Evolutionary conservation across 1,284 basidiomycete species (phyloP), one percentile per base, ranked within the genome.

Genomic region (Melampsora americana): DNA sequence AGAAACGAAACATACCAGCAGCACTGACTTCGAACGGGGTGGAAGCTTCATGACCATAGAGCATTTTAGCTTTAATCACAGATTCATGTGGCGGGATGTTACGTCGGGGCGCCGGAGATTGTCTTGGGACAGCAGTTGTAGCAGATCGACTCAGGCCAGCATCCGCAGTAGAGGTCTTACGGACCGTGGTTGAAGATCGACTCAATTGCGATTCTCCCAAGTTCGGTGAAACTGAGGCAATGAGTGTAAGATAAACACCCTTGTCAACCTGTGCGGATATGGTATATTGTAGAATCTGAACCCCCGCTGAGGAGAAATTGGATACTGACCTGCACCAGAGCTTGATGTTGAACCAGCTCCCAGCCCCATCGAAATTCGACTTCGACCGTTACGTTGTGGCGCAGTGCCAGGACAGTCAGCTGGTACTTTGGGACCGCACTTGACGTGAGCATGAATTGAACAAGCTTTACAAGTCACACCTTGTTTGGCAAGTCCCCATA

Each of bases 401-500:
- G 60, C 59, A 14, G 32, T 48, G 28, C 60, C 69, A 14, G 69
- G 14, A 53, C 69, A 71, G 32, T 71, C 61, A 30, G 69, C 59
- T 76, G 82, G 74, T 73, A 90, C 91, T 87, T 92, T 93, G 62
- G 92, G 82, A 80, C 92, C 92, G 81, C 92, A 93, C 82, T 90
- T 92, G 62, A 87, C 85, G 81, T 92, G 92, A 20, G 92, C 90
- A n/a, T 89, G 89, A 75, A 92, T 83, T 0, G 88, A 87, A 81
- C 92, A 93, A n/a, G 85, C 83, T 81, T 87, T 89, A 83, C 92
- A 92, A 7, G 88, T 90, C 83, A 92, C 90, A 35, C 92, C 91
- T 80, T 91, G 90, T 82, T 91, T 92, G 81, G 88, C 90, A 48
- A 92, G 83, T 28, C 91, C 92, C 91, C 91, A 92, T 30, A 93